Evolutionary conservation across 306 rosid genomes (phyloP), one percentile per base, ranked within the genome.

Genomic region (Pyrus communis): DNA sequence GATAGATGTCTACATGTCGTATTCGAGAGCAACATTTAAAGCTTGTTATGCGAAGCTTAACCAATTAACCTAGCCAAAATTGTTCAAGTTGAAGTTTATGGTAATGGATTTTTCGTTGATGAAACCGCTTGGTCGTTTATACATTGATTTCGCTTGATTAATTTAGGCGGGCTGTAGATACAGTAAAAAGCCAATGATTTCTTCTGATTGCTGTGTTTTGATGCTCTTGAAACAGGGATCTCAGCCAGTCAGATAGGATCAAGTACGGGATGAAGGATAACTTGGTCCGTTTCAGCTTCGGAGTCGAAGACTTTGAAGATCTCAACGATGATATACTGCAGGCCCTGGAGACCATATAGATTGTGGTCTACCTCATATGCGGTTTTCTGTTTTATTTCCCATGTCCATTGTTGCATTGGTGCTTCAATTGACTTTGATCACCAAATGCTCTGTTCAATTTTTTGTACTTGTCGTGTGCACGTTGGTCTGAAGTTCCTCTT

Each of bases 231-330:
- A 79, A 86, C 83, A 94, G 98, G 97, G 93, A 93, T 87, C 92
- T 89, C 54, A 84, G 86, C 23, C 88, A 86, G 75, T 28, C 86
- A 21, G 89, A 91, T 23, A 93, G 98, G 85, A 88, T 84, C 1
- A 80, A 85, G 89, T 91, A 85, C 61, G 96, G 96, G 80, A 94
- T 94, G 71, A 80, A 73, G 23, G 98, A 94, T 85, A 94, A 85
- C 87, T 81, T 94, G 92, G 95, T 94, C 78, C 96, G 98, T 27
- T 94, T 91, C 90, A 94, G 98, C 90, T 82, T 89, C 25, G 98
- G 97, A 79, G 76, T 89, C 0, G 98, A 93, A 81, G 98, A 82
- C 71, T 93, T 82, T 5, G 88, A 91, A 74, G 92, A 91, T 79
- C 31, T 91, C 73, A 86, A 87, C 82, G 85, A 81, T 55, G 98